A percentile compares a stretch with the other conserved stretches of the same genome.
Evolutionary conservation across 805 yeast genomes (phyloP).

Genomic region (Ascoidea asiatica): DNA sequence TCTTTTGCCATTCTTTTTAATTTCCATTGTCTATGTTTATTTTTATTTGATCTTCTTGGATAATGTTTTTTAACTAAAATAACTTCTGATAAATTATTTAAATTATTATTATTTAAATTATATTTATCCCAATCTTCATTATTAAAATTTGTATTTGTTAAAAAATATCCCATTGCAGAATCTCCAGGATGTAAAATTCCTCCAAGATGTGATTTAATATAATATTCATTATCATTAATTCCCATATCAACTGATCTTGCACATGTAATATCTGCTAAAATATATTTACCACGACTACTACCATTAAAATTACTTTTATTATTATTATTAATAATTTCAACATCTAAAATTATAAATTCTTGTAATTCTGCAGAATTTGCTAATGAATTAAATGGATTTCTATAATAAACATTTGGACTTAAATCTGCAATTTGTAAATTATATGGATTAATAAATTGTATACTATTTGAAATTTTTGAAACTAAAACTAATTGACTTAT

Average conservation of each 20-base stretch:
- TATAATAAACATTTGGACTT: conserved; percentile 62
- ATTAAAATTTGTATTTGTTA: conserved; percentile 78
- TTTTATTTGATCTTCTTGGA: conserved; percentile 61
- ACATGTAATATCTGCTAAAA: conserved; percentile 80
- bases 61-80: conserved; percentile 81
- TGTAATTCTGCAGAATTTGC: conserved; percentile 63
- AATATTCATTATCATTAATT: conserved; percentile 66
- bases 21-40: conserved; percentile 77
- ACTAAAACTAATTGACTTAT: conserved; percentile 75
- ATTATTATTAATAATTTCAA: conserved; percentile 87
- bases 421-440: conserved; percentile 72
- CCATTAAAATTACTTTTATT: too few relatives aligned
- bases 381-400: conserved; percentile 65
- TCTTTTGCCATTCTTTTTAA: conserved; percentile 96
- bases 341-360: conserved; percentile 85
- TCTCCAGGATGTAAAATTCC: conserved; percentile 95
- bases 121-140: conserved; percentile 65
- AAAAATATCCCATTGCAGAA: conserved; percentile 81
- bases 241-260: conserved; percentile 89
- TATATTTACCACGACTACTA: conserved; percentile 56
- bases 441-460: conserved; percentile 79
- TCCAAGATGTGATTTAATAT: conserved; percentile 85
- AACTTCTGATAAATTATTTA: conserved; percentile 67
- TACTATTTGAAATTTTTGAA: conserved; percentile 64
- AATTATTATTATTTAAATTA: conserved; percentile 29